Conservation (phyloP, 305 asterid species). For the Solanum chacoense region DNA sequence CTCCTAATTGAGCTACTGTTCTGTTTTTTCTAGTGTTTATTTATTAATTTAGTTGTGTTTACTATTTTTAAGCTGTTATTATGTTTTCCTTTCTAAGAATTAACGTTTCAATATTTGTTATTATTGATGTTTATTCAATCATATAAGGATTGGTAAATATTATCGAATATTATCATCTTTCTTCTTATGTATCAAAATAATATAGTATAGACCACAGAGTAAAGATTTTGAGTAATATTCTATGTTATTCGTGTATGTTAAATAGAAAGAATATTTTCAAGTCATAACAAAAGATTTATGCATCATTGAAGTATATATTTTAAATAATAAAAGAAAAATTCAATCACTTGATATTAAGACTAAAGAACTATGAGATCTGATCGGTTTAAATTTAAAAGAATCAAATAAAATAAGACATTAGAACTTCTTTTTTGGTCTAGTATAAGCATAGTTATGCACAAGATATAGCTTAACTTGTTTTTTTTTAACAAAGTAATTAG, state of each 20-base stretch:
- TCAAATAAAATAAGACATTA: neutral
- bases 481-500: neutral
- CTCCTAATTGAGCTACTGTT: neutral
- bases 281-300: neutral
- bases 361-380: rapidly evolving
- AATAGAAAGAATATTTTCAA: neutral
- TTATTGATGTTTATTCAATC: neutral
- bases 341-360: neutral
- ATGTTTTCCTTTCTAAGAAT: neutral
- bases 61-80: neutral
- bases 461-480: neutral
- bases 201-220: neutral
- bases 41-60: neutral
- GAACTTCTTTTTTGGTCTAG: neutral
- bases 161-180: neutral
- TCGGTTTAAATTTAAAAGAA: neutral
- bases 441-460: neutral
- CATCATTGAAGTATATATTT: neutral
- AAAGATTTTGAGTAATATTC: neutral
- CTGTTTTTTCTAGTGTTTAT: neutral
- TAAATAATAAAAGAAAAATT: neutral
- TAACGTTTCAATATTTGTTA: neutral
- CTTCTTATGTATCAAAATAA: neutral
- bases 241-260: neutral
- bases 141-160: neutral